Percentiles rank a stretch among this genome's conserved stretches.
These are phyloP conservation scores for Cymbidium sinense DNA, from an alignment of 106 monocot genomes.

Conservation along the genomic window DNA sequence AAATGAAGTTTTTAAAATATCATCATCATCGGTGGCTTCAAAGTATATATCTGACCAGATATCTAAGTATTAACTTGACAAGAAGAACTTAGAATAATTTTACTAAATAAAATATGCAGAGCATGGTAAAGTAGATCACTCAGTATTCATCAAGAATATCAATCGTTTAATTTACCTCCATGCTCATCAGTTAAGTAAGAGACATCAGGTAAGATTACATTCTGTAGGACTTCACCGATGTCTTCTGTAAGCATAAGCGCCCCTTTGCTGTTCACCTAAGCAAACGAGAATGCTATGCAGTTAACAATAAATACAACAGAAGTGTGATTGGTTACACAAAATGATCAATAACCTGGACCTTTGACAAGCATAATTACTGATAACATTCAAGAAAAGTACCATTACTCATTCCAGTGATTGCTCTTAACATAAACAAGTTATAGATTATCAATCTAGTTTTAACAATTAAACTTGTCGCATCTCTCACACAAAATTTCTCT, in stretches of 20 bases:
- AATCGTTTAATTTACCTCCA: conserved; percentile 47
- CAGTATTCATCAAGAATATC: not conserved
- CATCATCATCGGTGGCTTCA: conserved; percentile 50
- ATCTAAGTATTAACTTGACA: conserved; percentile 26
- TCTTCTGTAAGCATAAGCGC: conserved; percentile 54
- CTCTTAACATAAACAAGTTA: not conserved
- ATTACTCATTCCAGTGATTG: not conserved
- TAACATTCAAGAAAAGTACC: not conserved
- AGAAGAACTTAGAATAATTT: conserved; percentile 15
- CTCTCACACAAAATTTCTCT: not conserved
- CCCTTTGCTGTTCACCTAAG: conserved; percentile 75
- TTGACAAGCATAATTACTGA: not conserved
- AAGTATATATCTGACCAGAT: conserved; percentile 86
- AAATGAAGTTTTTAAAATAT: conserved; percentile 38
- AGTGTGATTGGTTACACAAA: not conserved
- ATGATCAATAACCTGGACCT: not conserved
- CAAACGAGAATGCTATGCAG: not conserved
- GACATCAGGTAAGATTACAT: conserved; percentile 54
- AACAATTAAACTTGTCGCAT: not conserved
- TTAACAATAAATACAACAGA: not conserved
- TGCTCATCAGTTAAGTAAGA: conserved; percentile 82
- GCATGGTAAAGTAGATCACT: not conserved
- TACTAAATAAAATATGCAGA: not conserved
- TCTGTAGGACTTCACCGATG: conserved; percentile 55
- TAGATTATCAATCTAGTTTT: not conserved